A percentile compares a stretch with the other conserved stretches of the same genome.
Conservation (phyloP, 2,329 filamentous ascomycete genomes). For the Penicillium carneum region DNA sequence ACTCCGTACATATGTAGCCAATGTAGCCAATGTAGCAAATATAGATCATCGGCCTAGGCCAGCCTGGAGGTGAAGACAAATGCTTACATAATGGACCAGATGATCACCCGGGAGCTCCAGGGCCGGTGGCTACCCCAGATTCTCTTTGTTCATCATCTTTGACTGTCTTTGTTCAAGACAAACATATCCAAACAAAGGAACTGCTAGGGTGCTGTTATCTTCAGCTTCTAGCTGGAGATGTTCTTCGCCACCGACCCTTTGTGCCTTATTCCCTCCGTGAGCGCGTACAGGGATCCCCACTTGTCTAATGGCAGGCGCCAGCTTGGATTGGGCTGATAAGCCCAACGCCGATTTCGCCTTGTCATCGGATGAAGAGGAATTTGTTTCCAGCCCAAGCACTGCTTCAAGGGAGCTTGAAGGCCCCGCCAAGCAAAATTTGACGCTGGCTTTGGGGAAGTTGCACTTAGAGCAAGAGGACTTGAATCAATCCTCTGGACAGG, state of each 20-base stretch:
- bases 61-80: not conserved
- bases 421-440: conserved; percentile 13
- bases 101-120: conserved; percentile 3
- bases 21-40: no score
- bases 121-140: conserved; percentile 16
- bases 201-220: not conserved
- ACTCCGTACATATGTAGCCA: no score
- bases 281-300: conserved; percentile 8
- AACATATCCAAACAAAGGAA: conserved; percentile 6
- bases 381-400: conserved; percentile 40
- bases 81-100: not conserved
- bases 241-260: not conserved
- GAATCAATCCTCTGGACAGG: conserved; percentile 19
- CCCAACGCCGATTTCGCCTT: conserved; percentile 34
- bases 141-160: conserved; percentile 1
- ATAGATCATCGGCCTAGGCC: no score
- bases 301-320: conserved; percentile 38
- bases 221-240: conserved; percentile 15
- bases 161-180: conserved; percentile 3
- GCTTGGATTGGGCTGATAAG: conserved; percentile 36
- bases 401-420: conserved; percentile 30
- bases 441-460: conserved; percentile 22
- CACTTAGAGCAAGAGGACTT: conserved; percentile 21
- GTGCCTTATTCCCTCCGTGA: conserved; percentile 2
- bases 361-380: conserved; percentile 43